These are phyloP conservation scores for Termitomyces sp. DNA, from an alignment of 768 basidiomycete species.

Conservation along the genomic window DNA sequence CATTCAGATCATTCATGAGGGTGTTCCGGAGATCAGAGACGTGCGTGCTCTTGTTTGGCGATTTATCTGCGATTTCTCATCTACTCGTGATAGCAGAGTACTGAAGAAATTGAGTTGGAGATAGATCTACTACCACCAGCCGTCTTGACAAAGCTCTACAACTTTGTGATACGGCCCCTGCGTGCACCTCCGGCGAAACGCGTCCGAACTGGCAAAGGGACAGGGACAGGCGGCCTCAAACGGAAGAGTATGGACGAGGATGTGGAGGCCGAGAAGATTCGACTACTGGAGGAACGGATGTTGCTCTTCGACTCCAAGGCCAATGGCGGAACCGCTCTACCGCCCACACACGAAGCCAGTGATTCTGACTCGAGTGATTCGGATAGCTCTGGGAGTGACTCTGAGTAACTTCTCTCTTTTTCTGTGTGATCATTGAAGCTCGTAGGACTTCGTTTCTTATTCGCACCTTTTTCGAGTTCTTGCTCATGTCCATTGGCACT, in stretches of 20 bases:
- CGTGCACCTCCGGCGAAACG: conserved; percentile 66
- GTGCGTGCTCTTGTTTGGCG: conserved; percentile 46
- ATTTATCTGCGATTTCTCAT: conserved; percentile 9
- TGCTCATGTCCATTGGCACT: conserved; percentile 8
- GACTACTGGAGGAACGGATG: conserved; percentile 85
- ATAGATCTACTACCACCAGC: conserved; percentile 86
- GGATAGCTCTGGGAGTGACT: conserved; percentile 82
- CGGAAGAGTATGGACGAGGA: conserved; percentile 98
- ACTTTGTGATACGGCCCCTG: conserved; percentile 84
- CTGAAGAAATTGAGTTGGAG: conserved; percentile 97
- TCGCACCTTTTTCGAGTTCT: conserved; percentile 4
- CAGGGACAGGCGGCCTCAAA: conserved; percentile 86
- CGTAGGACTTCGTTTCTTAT: conserved; percentile 15
- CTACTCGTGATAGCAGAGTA: conserved; percentile 54
- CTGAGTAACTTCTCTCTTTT: conserved; percentile 65
- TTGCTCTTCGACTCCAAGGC: conserved; percentile 70
- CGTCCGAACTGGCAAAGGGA: conserved; percentile 68
- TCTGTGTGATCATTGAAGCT: conserved; percentile 12
- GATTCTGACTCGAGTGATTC: conserved; percentile 80
- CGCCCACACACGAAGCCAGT: conserved; percentile 50
- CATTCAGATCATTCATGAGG: conserved; percentile 93
- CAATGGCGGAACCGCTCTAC: conserved; percentile 30
- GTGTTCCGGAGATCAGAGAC: conserved; percentile 89
- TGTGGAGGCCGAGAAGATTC: conserved; percentile 93
- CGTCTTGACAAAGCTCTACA: conserved; percentile 92